phyloP scores from a whole-genome alignment of 441 rosid species.

The Croton laevigatus region DNA sequence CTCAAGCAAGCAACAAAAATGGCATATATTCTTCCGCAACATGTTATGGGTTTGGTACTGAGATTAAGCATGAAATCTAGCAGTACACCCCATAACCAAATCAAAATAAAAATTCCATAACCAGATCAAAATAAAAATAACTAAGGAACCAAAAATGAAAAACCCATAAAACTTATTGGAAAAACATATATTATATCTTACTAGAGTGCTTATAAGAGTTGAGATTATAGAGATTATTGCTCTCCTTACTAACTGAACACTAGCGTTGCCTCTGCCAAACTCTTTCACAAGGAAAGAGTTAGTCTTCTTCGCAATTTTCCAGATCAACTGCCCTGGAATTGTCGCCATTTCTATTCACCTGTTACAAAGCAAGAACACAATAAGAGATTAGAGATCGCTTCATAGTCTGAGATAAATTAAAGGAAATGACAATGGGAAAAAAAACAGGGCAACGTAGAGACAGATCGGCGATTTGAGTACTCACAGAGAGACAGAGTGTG shows the following conservation, averaged over 20 bases:
- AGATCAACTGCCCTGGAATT: conserved; percentile 39
- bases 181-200: not conserved
- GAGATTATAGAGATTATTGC: not conserved
- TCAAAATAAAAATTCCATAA: too few relatives aligned
- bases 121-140: not conserved
- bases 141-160: not conserved
- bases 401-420: not conserved
- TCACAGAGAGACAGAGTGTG: not conserved
- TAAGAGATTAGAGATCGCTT: not conserved
- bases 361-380: not conserved
- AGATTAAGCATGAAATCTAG: too few relatives aligned
- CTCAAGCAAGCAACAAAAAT: not conserved
- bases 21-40: too few relatives aligned
- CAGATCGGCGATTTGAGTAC: not conserved
- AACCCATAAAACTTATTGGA: not conserved
- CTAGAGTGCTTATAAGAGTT: conserved; percentile 10
- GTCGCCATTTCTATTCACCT: conserved; percentile 29
- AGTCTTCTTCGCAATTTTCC: conserved; percentile 44
- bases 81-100: conserved; percentile 29
- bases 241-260: conserved; percentile 8
- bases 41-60: not conserved
- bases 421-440: not conserved
- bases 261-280: conserved; percentile 22
- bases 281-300: conserved; percentile 37
- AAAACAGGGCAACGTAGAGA: not conserved